These are phyloP conservation scores for Colletotrichum salicis DNA, from an alignment of 2,329 filamentous ascomycete species.

Conservation along the genomic window DNA sequence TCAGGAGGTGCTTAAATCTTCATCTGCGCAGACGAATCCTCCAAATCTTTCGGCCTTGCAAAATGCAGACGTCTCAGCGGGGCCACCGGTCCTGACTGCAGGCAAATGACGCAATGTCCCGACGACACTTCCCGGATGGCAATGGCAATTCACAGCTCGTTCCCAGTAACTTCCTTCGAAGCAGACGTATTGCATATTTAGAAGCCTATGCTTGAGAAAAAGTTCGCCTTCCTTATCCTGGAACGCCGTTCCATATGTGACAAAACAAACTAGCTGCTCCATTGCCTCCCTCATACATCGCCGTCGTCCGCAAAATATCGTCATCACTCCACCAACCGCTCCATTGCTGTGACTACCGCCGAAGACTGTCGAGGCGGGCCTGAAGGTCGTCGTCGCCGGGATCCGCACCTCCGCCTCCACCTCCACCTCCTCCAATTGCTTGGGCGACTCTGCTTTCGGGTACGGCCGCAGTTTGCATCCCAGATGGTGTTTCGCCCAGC, in stretches of 20 bases:
- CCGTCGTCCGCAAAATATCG: slow-evolving; percentile 1
- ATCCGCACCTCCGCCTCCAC: slow-evolving; percentile 66
- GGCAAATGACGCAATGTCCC: slow-evolving; percentile 28
- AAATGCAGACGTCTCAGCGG: slow-evolving; percentile 14
- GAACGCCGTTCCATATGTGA: slow-evolving; percentile 26
- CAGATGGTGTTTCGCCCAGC: slow-evolving; percentile 92
- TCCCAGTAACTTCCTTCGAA: background rate
- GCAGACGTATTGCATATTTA: slow-evolving; percentile 3
- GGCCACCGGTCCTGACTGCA: slow-evolving; percentile 2
- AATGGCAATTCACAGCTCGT: background rate
- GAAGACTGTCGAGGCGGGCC: slow-evolving; percentile 88
- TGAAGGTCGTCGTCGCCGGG: slow-evolving; percentile 92
- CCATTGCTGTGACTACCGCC: slow-evolving; percentile 55
- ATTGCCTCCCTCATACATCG: slow-evolving; percentile 13
- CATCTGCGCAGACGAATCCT: background rate
- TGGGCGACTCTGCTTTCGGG: slow-evolving; percentile 85
- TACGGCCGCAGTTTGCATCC: slow-evolving; percentile 78
- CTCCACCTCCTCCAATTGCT: slow-evolving; percentile 75
- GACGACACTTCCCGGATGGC: slow-evolving; percentile 7
- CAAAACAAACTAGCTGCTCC: slow-evolving; percentile 29
- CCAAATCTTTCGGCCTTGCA: background rate
- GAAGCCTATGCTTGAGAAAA: slow-evolving; percentile 9
- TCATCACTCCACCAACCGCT: background rate
- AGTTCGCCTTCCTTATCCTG: slow-evolving; percentile 25
- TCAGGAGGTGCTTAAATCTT: background rate